Evolutionary conservation across 352 stramenopile genomes (phyloP).

Genomic region (Saprolegnia parasitica): DNA sequence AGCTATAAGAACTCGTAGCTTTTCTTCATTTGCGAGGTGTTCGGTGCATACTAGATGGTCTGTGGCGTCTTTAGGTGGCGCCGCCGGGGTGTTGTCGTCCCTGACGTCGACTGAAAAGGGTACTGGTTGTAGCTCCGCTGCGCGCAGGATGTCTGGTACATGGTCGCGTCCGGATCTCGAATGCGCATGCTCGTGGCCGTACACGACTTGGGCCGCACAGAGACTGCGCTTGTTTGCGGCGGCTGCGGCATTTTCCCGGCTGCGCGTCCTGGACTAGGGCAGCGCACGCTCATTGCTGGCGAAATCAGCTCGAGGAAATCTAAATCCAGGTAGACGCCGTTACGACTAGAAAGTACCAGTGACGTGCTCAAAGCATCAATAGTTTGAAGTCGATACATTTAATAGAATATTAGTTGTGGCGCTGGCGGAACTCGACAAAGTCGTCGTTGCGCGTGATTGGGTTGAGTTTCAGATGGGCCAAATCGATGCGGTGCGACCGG

Average conservation of each 20-base stretch:
- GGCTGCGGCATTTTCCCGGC: neutral
- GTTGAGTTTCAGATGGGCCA: neutral
- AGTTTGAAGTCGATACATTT: too few species aligned
- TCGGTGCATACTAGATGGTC: neutral
- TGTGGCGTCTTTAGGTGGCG: neutral
- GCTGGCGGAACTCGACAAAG: too few species aligned
- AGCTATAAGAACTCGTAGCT: neutral
- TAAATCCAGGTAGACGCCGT: too few species aligned
- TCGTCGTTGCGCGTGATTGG: constrained; percentile 3
- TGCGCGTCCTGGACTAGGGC: neutral
- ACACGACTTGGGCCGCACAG: neutral
- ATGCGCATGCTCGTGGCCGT: neutral
- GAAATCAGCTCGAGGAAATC: too few species aligned
- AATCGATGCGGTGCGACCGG: neutral
- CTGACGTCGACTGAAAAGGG: neutral
- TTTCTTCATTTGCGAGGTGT: neutral
- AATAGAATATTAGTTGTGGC: too few species aligned
- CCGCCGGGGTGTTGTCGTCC: neutral
- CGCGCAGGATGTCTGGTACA: neutral
- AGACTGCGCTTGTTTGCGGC: neutral
- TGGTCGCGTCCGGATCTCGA: neutral
- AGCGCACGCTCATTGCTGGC: neutral
- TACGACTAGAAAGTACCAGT: too few species aligned
- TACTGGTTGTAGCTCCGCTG: neutral
- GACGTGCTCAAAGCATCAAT: too few species aligned